Evolutionary conservation across 2,329 filamentous ascomycete species (phyloP).

Genomic region (Exserohilum turcica): DNA sequence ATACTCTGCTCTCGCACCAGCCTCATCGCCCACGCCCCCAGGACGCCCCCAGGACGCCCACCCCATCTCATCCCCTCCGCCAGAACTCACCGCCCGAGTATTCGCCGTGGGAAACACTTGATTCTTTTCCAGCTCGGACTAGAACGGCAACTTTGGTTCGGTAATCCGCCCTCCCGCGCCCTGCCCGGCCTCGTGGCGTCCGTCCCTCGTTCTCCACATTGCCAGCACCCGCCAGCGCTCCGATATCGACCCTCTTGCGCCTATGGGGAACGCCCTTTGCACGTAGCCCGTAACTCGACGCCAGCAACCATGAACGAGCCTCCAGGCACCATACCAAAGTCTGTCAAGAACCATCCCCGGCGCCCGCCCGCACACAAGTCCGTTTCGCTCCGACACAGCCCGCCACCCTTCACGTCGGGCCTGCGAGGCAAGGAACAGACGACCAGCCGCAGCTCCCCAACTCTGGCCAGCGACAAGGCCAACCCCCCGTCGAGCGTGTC

Average conservation of each 20-base stretch:
- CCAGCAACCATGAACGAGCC: slow-evolving; percentile 30
- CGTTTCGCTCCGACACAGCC: slow-evolving; percentile 53
- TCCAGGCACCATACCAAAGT: slow-evolving; percentile 23
- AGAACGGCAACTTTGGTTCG: not conserved
- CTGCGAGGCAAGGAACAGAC: slow-evolving; percentile 8
- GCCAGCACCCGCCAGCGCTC: not conserved
- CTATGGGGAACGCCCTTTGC: slow-evolving; percentile 22
- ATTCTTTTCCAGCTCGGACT: not conserved
- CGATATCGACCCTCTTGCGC: slow-evolving; percentile 10
- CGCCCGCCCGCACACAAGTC: slow-evolving; percentile 53
- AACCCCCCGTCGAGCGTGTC: slow-evolving; percentile 51
- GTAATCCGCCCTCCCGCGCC: not conserved
- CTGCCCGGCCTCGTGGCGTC: not conserved
- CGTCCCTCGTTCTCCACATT: slow-evolving; percentile 2
- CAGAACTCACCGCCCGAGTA: not conserved
- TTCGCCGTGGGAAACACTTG: not conserved
- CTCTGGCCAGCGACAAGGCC: slow-evolving; percentile 41
- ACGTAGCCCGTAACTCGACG: slow-evolving; percentile 12
- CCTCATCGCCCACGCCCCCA: not conserved
- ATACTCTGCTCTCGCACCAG: not conserved
- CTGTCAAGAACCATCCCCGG: slow-evolving; percentile 41
- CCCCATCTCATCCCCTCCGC: not conserved
- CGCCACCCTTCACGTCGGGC: slow-evolving; percentile 17
- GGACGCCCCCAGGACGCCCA: not conserved
- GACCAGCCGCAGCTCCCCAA: slow-evolving; percentile 30